Evolutionary conservation across 208 protist genomes (phyloP), one percentile per base, ranked within the genome.

Genomic region (Crithidia thermophila): DNA sequence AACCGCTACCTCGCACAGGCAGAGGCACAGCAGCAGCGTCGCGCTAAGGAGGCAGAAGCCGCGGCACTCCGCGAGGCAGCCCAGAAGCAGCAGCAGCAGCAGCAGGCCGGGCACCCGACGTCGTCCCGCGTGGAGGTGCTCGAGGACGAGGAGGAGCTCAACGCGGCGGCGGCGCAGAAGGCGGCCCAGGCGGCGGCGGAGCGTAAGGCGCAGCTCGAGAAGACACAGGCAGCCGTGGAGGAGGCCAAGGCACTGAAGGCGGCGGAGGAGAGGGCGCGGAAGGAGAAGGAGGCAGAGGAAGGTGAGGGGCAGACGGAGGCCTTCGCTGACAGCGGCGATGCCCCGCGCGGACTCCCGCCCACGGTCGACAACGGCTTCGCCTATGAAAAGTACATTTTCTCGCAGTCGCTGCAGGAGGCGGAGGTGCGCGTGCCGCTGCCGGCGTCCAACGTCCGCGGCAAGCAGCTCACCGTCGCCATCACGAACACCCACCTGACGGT

Each of bases 391-490:
- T 97, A 98, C 81, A 85, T 77, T 47, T 98, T 93, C 58, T 85
- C 87, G 5, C 94, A 98, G 71, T 83, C 88, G 0, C 82, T 98
- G 62, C 81, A 88, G 64, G 92, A 98, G 52, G 78, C 85, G 21
- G 88, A 97, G 75, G 86, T 98, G 63, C 90, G 91, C 34, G 82
- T 96, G 52, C 89, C 90, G 34, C 76, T 97, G 28, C 85, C 88
- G 18, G 79, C 75, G 18, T 75, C 52, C 6, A 80, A 80, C 45
- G 84, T 82, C 40, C 84, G 83, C 62, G 86, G 84, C 8, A 94
- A 93, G 78, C 80, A 88, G 67, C 33, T 97, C 51, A 84, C 90
- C 56, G 81, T 97, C 13, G 74, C 76, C 18, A 89, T 98, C 63
- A 87, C 77, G 28, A 52, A 62, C 25, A 61, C 51, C 18, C 88